Percentiles rank a stretch among this genome's conserved stretches.
phyloP scores from a whole-genome alignment of 257 asterid species.

The Plantago major region DNA sequence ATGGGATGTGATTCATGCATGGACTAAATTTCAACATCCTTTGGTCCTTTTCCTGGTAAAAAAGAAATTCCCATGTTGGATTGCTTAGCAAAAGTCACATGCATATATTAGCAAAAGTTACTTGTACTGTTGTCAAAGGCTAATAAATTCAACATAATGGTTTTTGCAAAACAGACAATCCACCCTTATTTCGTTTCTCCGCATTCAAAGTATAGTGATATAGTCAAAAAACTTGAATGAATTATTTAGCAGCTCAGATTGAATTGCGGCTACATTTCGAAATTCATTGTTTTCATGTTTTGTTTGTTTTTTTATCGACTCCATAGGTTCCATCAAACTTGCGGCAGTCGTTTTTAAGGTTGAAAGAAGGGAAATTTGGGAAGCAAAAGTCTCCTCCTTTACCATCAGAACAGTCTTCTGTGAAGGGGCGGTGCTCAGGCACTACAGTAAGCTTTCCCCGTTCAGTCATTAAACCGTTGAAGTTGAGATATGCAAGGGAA shows the following conservation, averaged over 20 bases:
- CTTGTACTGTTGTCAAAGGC: neutral
- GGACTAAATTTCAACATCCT: too few relatives aligned
- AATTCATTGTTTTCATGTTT: neutral
- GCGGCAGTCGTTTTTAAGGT: conserved; percentile 41
- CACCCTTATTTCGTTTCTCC: neutral
- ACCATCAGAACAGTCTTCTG: conserved; percentile 6
- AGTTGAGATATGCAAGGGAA: conserved; percentile 35
- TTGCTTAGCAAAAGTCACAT: too few relatives aligned
- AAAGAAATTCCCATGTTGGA: too few relatives aligned
- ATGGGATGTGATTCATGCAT: neutral
- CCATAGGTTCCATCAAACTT: conserved; percentile 59
- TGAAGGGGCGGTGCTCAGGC: conserved; percentile 17
- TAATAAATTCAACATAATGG: neutral
- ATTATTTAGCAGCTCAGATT: neutral
- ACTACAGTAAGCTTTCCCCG: conserved; percentile 39
- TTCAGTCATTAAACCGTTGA: conserved; percentile 25
- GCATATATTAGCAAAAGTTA: too few relatives aligned
- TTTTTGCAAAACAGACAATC: neutral
- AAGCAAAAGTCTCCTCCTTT: conserved; percentile 18
- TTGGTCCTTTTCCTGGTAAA: too few relatives aligned
- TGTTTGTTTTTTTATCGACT: neutral
- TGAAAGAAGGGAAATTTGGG: conserved; percentile 41
- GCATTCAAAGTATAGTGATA: neutral
- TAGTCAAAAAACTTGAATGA: too few relatives aligned
- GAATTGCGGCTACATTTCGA: neutral